Conservation (phyloP, 495 filamentous ascomycete species). For the Talaromyces trachyspermus region DNA sequence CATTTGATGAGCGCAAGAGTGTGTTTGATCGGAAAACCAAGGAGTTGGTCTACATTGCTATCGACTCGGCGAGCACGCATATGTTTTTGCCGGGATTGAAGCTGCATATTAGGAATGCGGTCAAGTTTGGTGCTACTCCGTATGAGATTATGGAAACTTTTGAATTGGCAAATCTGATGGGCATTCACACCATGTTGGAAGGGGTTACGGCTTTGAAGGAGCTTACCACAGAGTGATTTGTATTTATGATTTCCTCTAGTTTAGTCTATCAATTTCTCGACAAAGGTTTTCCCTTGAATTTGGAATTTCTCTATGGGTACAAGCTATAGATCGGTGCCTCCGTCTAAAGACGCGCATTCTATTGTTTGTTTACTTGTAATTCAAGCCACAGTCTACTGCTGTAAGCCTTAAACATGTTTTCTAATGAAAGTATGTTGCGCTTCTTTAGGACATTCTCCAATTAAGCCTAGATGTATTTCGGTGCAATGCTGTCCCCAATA, state of each 20-base stretch:
- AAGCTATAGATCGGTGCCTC: too few relatives aligned
- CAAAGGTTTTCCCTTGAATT: not conserved
- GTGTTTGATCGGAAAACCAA: not conserved
- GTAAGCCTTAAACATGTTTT: too few relatives aligned
- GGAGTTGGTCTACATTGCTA: not conserved
- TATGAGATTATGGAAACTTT: constrained; percentile 2
- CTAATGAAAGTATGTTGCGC: too few relatives aligned
- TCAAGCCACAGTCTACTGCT: too few relatives aligned
- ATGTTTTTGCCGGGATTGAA: constrained; percentile 1
- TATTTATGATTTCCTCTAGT: not conserved
- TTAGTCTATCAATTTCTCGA: not conserved
- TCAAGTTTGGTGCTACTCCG: not conserved
- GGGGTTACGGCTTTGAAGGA: not conserved
- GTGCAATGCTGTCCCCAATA: too few relatives aligned
- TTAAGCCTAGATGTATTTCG: too few relatives aligned
- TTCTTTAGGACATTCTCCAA: too few relatives aligned
- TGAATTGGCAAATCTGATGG: not conserved
- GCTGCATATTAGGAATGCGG: not conserved
- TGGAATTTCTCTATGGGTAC: not conserved
- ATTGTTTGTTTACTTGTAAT: too few relatives aligned
- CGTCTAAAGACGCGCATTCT: too few relatives aligned
- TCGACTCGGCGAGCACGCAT: not conserved
- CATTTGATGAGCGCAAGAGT: not conserved
- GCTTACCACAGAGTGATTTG: not conserved
- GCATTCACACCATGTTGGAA: constrained; percentile 1